phyloP scores from a whole-genome alignment of 1,139 yeast genomes.

The Suhomyces ambrosiae region DNA sequence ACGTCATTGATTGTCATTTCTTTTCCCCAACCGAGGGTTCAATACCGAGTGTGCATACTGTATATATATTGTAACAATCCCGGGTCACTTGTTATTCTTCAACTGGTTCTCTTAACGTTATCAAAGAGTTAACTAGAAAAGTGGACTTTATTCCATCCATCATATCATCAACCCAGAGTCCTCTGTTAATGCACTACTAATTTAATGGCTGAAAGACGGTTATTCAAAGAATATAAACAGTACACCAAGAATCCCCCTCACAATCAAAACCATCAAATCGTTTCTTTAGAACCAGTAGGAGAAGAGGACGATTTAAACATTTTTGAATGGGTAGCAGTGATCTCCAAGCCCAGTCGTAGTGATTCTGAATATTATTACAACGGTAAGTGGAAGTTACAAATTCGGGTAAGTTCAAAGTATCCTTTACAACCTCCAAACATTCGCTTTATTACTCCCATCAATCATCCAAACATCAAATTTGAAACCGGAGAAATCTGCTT shows the following conservation, averaged over 20 bases:
- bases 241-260: slow-evolving; percentile 22
- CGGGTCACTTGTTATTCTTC: slow-evolving; percentile 1
- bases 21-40: slow-evolving; percentile 8
- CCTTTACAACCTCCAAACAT: slow-evolving; percentile 74
- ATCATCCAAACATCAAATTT: slow-evolving; percentile 73
- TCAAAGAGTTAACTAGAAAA: too few relatives aligned
- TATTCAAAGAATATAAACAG: slow-evolving; percentile 26
- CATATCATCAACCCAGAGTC: neutral
- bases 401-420: slow-evolving; percentile 55
- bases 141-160: neutral
- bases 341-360: slow-evolving; percentile 52
- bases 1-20: slow-evolving; percentile 6
- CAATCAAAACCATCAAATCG: slow-evolving; percentile 37
- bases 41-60: slow-evolving; percentile 1
- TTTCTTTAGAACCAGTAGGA: slow-evolving; percentile 46
- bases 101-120: too few relatives aligned
- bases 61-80: slow-evolving; percentile 1
- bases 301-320: slow-evolving; percentile 38
- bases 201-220: slow-evolving; percentile 27
- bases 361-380: slow-evolving; percentile 50
- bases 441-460: slow-evolving; percentile 64
- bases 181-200: neutral
- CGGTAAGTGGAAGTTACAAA: slow-evolving; percentile 60
- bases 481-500: slow-evolving; percentile 67
- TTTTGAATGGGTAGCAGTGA: slow-evolving; percentile 59